Evolutionary conservation across 768 basidiomycete species (phyloP).

Genomic region (Pleurotus djamor): DNA sequence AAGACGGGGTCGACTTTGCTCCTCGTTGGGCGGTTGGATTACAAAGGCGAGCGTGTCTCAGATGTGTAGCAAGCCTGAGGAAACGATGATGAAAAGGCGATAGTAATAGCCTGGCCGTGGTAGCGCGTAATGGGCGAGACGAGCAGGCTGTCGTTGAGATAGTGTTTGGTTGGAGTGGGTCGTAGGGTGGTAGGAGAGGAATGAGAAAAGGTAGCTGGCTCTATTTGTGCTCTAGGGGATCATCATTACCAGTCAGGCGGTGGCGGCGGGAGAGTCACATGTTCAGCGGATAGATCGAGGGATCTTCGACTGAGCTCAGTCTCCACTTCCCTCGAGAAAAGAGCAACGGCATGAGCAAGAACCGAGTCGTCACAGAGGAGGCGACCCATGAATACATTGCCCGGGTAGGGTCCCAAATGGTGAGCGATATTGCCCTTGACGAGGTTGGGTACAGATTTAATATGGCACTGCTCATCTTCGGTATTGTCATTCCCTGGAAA

Average conservation of each 20-base stretch:
- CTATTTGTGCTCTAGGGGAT: neutral
- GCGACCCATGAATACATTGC: slow-evolving; percentile 1
- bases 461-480: slow-evolving; percentile 39
- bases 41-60: neutral
- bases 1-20: no score
- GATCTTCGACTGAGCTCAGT: neutral
- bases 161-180: neutral
- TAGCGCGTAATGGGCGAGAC: neutral
- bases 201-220: neutral
- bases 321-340: neutral
- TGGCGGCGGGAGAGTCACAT: neutral
- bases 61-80: neutral
- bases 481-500: slow-evolving; percentile 42
- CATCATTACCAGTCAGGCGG: neutral
- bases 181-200: neutral
- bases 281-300: neutral
- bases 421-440: slow-evolving; percentile 35
- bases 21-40: no score
- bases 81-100: neutral
- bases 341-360: neutral
- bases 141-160: neutral
- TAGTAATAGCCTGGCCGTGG: no score
- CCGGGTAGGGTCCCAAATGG: slow-evolving; percentile 34
- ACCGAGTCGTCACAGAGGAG: slow-evolving; percentile 6
- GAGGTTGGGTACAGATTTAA: slow-evolving; percentile 42